Evolutionary conservation across 306 rosid species (phyloP).

Genomic region (Corylus heterophylla): DNA sequence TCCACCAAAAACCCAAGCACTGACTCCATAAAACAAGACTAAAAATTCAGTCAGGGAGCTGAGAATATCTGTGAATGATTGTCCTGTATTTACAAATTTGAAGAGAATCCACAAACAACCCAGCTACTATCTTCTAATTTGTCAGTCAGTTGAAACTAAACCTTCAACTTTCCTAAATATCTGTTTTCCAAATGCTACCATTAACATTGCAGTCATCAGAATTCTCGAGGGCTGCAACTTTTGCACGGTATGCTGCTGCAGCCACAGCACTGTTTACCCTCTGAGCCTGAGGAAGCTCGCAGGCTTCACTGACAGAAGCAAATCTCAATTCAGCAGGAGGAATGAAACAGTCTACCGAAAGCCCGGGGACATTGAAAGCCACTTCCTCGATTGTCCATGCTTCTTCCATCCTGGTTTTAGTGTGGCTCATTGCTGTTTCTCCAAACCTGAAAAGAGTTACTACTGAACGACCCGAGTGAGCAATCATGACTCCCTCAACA

Average conservation of each 20-base stretch:
- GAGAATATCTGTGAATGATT: constrained; percentile 30
- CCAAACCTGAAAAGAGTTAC: constrained; percentile 99
- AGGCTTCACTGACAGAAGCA: constrained; percentile 84
- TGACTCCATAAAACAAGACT: background rate
- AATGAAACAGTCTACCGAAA: constrained; percentile 91
- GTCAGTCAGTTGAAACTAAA: constrained; percentile 57
- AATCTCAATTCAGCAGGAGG: constrained; percentile 95
- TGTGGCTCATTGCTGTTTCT: constrained; percentile 98
- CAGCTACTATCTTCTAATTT: constrained; percentile 50
- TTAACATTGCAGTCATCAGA: constrained; percentile 50
- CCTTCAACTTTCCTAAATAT: constrained; percentile 46
- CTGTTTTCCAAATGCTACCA: constrained; percentile 69
- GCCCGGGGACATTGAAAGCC: constrained; percentile 94
- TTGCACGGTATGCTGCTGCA: constrained; percentile 59
- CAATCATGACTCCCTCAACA: constrained; percentile 92
- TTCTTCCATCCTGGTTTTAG: constrained; percentile 98
- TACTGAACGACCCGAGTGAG: constrained; percentile 92
- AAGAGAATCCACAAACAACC: constrained; percentile 43
- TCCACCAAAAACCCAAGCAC: constrained; percentile 39
- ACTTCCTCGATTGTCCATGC: constrained; percentile 99
- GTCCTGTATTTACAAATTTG: constrained; percentile 62
- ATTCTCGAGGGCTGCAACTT: constrained; percentile 64
- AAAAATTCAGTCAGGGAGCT: constrained; percentile 14
- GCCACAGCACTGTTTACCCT: constrained; percentile 51
- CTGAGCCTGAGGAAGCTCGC: constrained; percentile 71